Evolutionary conservation across 1,284 basidiomycete species (phyloP).

Genomic region (Tilletia indica): DNA sequence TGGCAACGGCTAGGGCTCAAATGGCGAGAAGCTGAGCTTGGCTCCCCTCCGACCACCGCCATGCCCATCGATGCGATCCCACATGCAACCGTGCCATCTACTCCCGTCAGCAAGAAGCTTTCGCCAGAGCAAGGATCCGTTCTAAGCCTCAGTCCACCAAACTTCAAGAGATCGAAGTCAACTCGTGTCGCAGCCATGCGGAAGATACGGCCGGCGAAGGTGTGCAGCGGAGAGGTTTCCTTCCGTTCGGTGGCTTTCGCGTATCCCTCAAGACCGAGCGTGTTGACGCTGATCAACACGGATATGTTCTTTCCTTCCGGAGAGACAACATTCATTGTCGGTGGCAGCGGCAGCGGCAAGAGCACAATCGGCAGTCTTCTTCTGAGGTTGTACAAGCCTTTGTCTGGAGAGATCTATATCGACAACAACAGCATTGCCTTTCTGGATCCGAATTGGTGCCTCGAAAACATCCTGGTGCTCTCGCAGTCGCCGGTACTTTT

Average conservation of each 20-base stretch:
- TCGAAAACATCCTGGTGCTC: slow-evolving; percentile 73
- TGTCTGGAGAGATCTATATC: slow-evolving; percentile 64
- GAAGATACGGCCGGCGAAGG: slow-evolving; percentile 29
- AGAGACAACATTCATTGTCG: slow-evolving; percentile 90
- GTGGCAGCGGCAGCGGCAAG: slow-evolving; percentile 86
- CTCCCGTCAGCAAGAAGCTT: slow-evolving; percentile 15
- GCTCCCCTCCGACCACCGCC: background rate
- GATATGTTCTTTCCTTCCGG: slow-evolving; percentile 72
- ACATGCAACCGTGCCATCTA: slow-evolving; percentile 22
- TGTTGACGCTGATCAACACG: slow-evolving; percentile 66
- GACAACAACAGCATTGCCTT: slow-evolving; percentile 74
- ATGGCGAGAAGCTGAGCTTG: no score
- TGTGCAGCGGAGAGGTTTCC: slow-evolving; percentile 69
- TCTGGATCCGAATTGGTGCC: slow-evolving; percentile 73
- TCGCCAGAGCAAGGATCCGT: background rate
- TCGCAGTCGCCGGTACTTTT: slow-evolving; percentile 75
- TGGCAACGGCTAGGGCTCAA: no score
- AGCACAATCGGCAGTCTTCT: slow-evolving; percentile 83
- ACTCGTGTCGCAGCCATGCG: slow-evolving; percentile 28
- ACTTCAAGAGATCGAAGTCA: background rate
- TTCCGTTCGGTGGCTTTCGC: slow-evolving; percentile 76
- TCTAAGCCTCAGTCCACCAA: background rate
- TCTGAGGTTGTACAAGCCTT: slow-evolving; percentile 69
- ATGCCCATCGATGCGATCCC: slow-evolving; percentile 34
- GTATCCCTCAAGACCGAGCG: slow-evolving; percentile 76